Conservation (phyloP, 2,329 filamentous ascomycete genomes). For the Neonectria neomacrospora region DNA sequence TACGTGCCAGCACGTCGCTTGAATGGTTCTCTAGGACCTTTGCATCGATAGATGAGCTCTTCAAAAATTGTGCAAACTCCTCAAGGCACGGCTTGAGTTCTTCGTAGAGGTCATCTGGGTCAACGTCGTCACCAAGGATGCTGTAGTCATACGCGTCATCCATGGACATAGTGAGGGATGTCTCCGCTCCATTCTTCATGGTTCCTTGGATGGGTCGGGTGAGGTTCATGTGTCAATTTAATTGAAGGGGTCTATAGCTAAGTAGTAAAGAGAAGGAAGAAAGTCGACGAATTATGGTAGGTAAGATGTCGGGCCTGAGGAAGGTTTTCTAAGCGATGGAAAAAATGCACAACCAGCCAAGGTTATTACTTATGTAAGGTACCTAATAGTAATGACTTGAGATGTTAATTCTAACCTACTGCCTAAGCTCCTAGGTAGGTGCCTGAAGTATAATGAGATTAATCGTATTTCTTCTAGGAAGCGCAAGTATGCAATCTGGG, state of each 20-base stretch:
- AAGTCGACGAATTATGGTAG: background rate
- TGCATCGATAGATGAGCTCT: too few species aligned
- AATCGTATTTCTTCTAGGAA: background rate
- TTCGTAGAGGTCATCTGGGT: background rate
- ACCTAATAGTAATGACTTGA: background rate
- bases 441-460: background rate
- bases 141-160: slow-evolving; percentile 11
- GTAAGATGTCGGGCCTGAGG: background rate
- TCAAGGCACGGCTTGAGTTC: background rate
- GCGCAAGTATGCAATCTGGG: background rate
- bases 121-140: background rate
- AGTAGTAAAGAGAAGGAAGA: background rate
- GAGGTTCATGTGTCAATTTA: background rate
- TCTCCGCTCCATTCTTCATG: background rate
- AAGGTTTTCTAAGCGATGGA: background rate
- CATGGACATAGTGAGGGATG: background rate
- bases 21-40: background rate
- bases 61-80: background rate
- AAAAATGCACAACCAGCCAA: background rate
- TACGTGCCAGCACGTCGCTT: background rate
- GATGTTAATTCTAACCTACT: background rate
- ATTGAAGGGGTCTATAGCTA: background rate
- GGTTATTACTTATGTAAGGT: background rate
- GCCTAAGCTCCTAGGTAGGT: background rate
- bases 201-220: background rate